These are phyloP conservation scores for Pleurotus citrinopileatus DNA, from an alignment of 768 basidiomycete genomes.

Conservation along the genomic window DNA sequence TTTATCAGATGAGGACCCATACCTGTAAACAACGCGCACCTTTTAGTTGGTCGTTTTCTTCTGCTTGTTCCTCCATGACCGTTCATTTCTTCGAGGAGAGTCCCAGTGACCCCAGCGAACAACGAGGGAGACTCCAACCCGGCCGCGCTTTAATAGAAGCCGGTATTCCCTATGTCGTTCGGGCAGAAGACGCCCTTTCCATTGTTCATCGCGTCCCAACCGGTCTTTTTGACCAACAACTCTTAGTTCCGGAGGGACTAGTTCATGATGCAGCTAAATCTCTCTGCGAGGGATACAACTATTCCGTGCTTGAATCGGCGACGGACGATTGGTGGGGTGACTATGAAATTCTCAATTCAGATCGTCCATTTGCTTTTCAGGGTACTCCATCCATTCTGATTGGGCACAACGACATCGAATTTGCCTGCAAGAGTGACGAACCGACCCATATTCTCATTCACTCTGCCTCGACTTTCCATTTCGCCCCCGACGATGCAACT, in stretches of 20 bases:
- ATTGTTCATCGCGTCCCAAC: slow-evolving; percentile 20
- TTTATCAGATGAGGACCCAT: no score
- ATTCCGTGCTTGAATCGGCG: neutral
- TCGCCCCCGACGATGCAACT: slow-evolving; percentile 13
- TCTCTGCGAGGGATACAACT: neutral
- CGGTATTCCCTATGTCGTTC: slow-evolving; percentile 11
- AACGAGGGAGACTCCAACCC: neutral
- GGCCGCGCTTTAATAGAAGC: neutral
- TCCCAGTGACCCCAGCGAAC: neutral
- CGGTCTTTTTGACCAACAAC: slow-evolving; percentile 15
- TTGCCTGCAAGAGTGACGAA: neutral
- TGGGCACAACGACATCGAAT: neutral
- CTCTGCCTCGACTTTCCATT: slow-evolving; percentile 11
- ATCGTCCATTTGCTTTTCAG: slow-evolving; percentile 3
- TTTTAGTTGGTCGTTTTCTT: no score
- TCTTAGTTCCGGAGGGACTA: slow-evolving; percentile 16
- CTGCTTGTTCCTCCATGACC: no score
- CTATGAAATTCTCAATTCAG: neutral
- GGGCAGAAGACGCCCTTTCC: slow-evolving; percentile 21
- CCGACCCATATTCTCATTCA: slow-evolving; percentile 15
- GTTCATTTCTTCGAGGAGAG: slow-evolving; percentile 4
- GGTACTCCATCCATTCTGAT: neutral
- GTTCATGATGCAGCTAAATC: slow-evolving; percentile 3
- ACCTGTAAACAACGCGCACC: no score
- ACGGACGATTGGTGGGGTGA: slow-evolving; percentile 2